A percentile compares a stretch with the other conserved stretches of the same genome.
Conservation (phyloP, 345 rosid species). For the Nephelium lappaceum region DNA sequence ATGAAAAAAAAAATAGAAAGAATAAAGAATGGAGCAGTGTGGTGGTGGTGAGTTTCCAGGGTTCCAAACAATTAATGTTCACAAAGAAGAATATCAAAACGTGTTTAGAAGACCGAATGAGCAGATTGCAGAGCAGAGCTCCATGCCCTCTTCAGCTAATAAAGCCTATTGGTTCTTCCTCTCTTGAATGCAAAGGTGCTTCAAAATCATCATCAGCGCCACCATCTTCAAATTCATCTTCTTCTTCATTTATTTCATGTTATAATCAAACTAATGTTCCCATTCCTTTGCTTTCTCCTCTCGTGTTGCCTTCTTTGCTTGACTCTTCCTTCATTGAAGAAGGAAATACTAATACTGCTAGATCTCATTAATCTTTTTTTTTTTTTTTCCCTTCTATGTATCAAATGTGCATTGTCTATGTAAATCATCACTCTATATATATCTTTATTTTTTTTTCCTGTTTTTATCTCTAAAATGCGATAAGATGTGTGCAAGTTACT, state of each 20-base stretch:
- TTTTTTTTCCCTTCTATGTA: not conserved
- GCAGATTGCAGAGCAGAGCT: slow-evolving; percentile 59
- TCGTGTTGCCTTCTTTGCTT: slow-evolving; percentile 60
- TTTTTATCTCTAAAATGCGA: no score
- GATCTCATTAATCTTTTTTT: slow-evolving; percentile 21
- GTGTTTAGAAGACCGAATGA: slow-evolving; percentile 50
- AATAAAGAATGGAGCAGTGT: slow-evolving; percentile 42
- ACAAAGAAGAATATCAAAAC: slow-evolving; percentile 51
- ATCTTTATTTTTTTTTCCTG: not conserved
- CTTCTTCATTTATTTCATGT: slow-evolving; percentile 39
- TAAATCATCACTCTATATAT: not conserved
- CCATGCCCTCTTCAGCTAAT: slow-evolving; percentile 62
- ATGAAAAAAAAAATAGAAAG: not conserved
- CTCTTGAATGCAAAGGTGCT: slow-evolving; percentile 12
- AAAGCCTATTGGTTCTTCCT: slow-evolving; percentile 22
- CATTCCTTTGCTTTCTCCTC: slow-evolving; percentile 82
- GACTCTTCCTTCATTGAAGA: slow-evolving; percentile 34
- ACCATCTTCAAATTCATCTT: slow-evolving; percentile 10
- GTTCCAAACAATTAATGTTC: slow-evolving; percentile 46
- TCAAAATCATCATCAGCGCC: slow-evolving; percentile 11
- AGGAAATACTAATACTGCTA: slow-evolving; percentile 34
- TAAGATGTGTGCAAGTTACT: no score
- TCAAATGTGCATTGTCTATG: slow-evolving; percentile 3
- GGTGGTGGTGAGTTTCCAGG: slow-evolving; percentile 58
- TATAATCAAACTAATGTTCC: slow-evolving; percentile 54